A percentile compares a stretch with the other conserved stretches of the same genome.
These are phyloP conservation scores for Spatholobus suberectus DNA, from an alignment of 306 rosid species.

Conservation along the genomic window DNA sequence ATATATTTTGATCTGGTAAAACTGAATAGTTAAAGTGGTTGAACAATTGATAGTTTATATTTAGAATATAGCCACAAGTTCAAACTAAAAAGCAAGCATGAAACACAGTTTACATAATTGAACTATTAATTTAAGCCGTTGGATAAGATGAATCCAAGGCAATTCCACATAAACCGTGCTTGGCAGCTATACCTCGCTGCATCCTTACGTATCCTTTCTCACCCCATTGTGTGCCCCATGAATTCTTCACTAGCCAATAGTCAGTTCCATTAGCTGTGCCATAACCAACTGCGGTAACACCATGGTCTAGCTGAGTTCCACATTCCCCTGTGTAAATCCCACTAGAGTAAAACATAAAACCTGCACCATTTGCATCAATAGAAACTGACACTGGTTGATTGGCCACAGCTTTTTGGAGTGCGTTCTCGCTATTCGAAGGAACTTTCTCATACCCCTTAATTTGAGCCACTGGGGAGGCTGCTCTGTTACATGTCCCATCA, in stretches of 20 bases:
- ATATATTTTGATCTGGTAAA: no score
- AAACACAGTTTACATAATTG: neutral
- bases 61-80: no score
- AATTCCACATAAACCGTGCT: conserved; percentile 34
- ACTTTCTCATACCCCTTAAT: conserved; percentile 39
- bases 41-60: no score
- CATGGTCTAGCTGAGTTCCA: conserved; percentile 31
- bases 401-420: conserved; percentile 19
- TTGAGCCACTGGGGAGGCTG: neutral
- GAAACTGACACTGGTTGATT: conserved; percentile 41
- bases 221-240: conserved; percentile 36
- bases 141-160: conserved; percentile 40
- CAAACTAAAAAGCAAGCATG: neutral
- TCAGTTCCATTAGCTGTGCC: conserved; percentile 17
- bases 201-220: conserved; percentile 35
- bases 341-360: conserved; percentile 17
- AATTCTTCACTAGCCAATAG: conserved; percentile 36
- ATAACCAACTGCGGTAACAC: conserved; percentile 32
- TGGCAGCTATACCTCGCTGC: conserved; percentile 1
- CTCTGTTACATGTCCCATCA: conserved; percentile 3
- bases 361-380: conserved; percentile 11
- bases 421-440: conserved; percentile 16
- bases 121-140: neutral
- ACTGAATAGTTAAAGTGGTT: no score
- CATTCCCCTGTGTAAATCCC: conserved; percentile 14